Percentiles rank a stretch among this genome's conserved stretches.
Evolutionary conservation across 163 green algal genomes (phyloP).

Genomic region (Chloromonas sp.): DNA sequence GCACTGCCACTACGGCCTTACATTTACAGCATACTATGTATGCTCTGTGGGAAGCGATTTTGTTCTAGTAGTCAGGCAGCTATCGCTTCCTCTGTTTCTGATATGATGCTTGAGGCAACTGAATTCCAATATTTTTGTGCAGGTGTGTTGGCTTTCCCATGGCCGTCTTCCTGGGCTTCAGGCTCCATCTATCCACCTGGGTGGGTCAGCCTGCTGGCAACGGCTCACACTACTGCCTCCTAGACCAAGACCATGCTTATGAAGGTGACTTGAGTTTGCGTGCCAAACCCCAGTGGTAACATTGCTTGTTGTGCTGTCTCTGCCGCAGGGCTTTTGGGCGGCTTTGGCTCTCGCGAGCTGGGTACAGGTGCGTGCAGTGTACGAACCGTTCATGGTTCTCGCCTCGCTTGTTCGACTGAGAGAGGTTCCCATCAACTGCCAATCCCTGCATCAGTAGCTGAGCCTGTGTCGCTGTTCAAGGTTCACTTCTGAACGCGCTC

Average conservation of each 20-base stretch:
- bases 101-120: no score
- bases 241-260: neutral
- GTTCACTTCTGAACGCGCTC: no score
- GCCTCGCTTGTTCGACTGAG: no score
- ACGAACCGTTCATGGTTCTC: no score
- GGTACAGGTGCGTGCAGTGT: no score
- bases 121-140: no score
- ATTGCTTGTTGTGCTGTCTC: neutral
- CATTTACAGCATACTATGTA: neutral
- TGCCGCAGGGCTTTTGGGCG: slow-evolving; percentile 33
- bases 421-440: no score
- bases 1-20: neutral
- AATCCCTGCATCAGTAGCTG: no score
- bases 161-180: neutral
- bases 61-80: neutral
- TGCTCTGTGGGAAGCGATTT: neutral
- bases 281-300: no score
- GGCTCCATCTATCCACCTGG: neutral
- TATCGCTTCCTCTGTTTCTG: no score
- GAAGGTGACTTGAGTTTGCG: neutral
- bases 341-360: slow-evolving; percentile 23
- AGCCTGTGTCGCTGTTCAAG: no score
- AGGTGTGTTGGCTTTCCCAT: neutral
- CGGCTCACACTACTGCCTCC: no score
- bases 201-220: neutral